Base-by-base conservation (phyloP, 2,329 filamentous ascomycete genomes). In the Sarocladium brachiariae region DNA sequence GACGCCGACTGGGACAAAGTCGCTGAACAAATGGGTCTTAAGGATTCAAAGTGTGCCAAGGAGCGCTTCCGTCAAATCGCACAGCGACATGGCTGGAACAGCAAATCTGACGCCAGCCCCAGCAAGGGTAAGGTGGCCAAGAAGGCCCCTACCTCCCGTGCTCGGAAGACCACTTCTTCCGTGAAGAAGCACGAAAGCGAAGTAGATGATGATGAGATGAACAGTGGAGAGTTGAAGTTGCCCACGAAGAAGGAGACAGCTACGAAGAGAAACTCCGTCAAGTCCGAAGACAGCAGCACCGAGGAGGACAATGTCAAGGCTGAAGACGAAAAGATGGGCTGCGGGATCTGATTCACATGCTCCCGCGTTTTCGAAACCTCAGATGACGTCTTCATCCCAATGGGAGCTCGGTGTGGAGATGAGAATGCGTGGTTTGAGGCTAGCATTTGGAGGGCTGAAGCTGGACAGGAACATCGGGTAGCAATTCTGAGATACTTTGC, bases 11-110 rank as follows among this genome's bases (percentile, higher is more conserved):
- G 67, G 62, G 59, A 66, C 14, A 55, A 59, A 1, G 65, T 75
- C 35, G 71, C 70, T 4, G 8, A 37, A 2, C 56, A 60, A 11
- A 54, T 70, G 13, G 62, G 61, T 3, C 63, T 73, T 50, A 71
- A 71, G 52, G 65, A 70, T 46, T 66, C 61, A 48, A 70, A 68
- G 46, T 71, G 68, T 52, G 70, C 70, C 52, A 69, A 67, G 49
- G 65, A 71, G 52, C 67, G 67, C 27, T 71, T 70, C 59, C 65
- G 67, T 7, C 62, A 68, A 50, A 67, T 73, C 59, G 65, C 65
- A 13, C 59, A 65, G 52, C 66, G 65, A 18, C 69, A 71, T 52
- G 63, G 62, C 50, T 73, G 70, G 70, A 63, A 65, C 34, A 61
- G 59, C 4, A 57, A 55, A 43, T 54, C 50, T 10, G 41, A 51